phyloP scores from a whole-genome alignment of 169 alveolate species.

The Theileria orientalis region DNA sequence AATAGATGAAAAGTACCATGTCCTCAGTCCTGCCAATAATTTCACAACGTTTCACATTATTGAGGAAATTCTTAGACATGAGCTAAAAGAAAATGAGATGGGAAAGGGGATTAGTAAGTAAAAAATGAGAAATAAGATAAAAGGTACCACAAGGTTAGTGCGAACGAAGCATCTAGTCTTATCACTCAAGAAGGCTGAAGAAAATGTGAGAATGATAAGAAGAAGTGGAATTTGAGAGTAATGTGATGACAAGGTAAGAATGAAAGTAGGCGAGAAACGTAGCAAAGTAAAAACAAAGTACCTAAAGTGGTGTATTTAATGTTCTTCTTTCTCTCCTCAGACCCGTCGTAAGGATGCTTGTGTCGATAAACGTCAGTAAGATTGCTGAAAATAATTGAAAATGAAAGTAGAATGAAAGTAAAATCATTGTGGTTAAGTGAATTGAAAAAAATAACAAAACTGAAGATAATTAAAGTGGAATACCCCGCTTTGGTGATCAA shows the following conservation, averaged over 20 bases:
- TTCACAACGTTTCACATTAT: conserved; percentile 30
- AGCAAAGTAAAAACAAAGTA: not conserved
- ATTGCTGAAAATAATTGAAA: not conserved
- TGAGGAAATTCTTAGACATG: conserved; percentile 29
- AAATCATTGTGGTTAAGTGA: no score
- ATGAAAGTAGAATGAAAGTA: no score
- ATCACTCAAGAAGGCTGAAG: conserved; percentile 39
- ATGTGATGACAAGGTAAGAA: no score
- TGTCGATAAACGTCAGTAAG: conserved; percentile 28
- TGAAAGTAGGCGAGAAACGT: no score
- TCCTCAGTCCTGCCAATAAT: conserved; percentile 30
- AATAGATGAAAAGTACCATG: conserved; percentile 1
- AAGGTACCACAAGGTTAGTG: conserved; percentile 27
- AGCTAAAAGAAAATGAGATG: conserved; percentile 5
- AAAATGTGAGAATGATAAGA: not conserved
- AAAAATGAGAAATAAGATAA: no score
- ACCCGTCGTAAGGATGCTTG: conserved; percentile 26
- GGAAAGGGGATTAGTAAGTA: no score
- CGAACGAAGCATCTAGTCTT: conserved; percentile 49
- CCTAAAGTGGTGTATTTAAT: conserved; percentile 36
- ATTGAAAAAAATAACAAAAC: no score
- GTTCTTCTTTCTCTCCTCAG: conserved; percentile 4
- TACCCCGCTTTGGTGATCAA: conserved; percentile 47
- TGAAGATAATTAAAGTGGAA: not conserved
- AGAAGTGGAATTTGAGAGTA: no score